Conservation (phyloP, 2,329 filamentous ascomycete genomes). For the Pestalotiopsis sp. region DNA sequence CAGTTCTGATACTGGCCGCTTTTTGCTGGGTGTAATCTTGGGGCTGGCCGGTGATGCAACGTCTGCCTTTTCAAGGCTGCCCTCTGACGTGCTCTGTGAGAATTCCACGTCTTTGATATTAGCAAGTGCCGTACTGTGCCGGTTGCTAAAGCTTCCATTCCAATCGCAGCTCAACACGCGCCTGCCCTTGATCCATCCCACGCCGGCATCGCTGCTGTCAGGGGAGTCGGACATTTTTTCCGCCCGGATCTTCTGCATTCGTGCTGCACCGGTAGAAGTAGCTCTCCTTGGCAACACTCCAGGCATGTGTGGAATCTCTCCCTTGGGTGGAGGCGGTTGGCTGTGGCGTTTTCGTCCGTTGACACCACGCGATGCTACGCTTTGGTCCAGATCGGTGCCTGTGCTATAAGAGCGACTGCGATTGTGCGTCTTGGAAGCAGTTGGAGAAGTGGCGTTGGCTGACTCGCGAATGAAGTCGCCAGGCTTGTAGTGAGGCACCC, state of each 20-base stretch:
- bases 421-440: background rate
- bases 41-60: background rate
- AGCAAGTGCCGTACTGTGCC: slow-evolving; percentile 6
- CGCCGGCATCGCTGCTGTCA: slow-evolving; percentile 16
- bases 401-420: slow-evolving; percentile 13
- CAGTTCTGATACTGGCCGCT: slow-evolving; percentile 11
- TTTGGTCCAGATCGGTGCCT: slow-evolving; percentile 19
- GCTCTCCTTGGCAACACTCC: slow-evolving; percentile 37
- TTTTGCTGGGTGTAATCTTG: background rate
- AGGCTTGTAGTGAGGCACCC: slow-evolving; percentile 38
- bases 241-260: slow-evolving; percentile 41
- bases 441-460: background rate
- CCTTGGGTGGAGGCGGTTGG: slow-evolving; percentile 13
- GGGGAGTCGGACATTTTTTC: slow-evolving; percentile 10
- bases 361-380: slow-evolving; percentile 17
- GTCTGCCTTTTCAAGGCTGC: background rate
- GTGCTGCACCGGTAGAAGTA: slow-evolving; percentile 48
- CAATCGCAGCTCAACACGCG: slow-evolving; percentile 32
- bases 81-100: background rate
- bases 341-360: slow-evolving; percentile 10
- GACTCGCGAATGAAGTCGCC: slow-evolving; percentile 22
- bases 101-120: slow-evolving; percentile 1
- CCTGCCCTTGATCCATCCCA: slow-evolving; percentile 12
- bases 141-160: slow-evolving; percentile 22
- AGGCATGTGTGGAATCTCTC: background rate